Evolutionary conservation across 2,329 filamentous ascomycete genomes (phyloP).

Genomic region (Claviceps spartinae): DNA sequence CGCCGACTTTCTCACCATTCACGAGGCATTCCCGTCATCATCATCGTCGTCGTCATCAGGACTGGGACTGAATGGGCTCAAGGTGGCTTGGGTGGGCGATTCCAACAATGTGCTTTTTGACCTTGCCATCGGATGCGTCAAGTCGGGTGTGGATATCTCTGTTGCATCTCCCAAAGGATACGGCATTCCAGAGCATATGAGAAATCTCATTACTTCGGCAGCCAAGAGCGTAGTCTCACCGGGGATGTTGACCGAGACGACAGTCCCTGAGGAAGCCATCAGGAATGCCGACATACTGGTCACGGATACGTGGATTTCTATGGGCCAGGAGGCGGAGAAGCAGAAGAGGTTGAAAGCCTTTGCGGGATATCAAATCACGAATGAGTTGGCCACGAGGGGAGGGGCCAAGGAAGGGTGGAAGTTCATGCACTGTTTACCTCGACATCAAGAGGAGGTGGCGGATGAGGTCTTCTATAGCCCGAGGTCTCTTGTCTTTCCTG

Average conservation of each 20-base stretch:
- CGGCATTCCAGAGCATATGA: conserved; percentile 64
- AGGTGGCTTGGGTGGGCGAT: conserved; percentile 92
- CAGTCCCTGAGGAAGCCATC: conserved; percentile 70
- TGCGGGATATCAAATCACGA: conserved; percentile 78
- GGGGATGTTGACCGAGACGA: conserved; percentile 62
- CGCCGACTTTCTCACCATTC: conserved; percentile 83
- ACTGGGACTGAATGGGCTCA: conserved; percentile 67
- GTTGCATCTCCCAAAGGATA: conserved; percentile 82
- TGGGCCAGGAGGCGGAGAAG: conserved; percentile 88
- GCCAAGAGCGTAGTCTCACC: conserved; percentile 41
- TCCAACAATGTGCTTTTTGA: conserved; percentile 97
- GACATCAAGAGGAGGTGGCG: conserved; percentile 82
- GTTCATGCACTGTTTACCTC: conserved; percentile 96
- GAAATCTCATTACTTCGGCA: conserved; percentile 53
- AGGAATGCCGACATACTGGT: conserved; percentile 80
- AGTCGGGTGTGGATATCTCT: conserved; percentile 73
- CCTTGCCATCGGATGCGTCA: conserved; percentile 73
- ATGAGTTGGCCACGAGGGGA: conserved; percentile 67
- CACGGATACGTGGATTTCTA: conserved; percentile 96
- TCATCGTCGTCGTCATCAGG: conserved; percentile 26
- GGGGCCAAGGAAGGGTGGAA: conserved; percentile 84
- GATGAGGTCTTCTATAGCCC: conserved; percentile 90
- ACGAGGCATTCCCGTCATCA: conserved; percentile 56
- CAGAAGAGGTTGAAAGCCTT: conserved; percentile 69
- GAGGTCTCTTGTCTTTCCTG: conserved; percentile 77